phyloP scores from a whole-genome alignment of 345 rosid species.

The Cochlearia excelsa region DNA sequence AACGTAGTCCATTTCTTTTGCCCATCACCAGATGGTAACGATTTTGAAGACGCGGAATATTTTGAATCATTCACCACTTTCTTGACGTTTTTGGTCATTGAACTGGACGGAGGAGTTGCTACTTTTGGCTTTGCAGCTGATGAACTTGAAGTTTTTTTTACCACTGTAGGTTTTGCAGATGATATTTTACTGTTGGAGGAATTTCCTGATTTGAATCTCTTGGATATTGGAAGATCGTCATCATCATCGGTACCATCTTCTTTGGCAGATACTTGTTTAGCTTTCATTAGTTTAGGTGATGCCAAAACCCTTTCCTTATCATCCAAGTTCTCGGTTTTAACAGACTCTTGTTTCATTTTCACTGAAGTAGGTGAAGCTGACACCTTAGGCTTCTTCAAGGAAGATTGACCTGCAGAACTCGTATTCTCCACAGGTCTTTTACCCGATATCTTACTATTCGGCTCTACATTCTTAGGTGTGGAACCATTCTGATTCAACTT shows the following conservation, averaged over 20 bases:
- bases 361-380: conserved; percentile 42
- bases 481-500: conserved; percentile 71
- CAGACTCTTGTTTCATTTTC: conserved; percentile 50
- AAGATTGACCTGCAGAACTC: conserved; percentile 44
- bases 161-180: conserved; percentile 50
- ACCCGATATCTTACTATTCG: conserved; percentile 36
- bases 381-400: conserved; percentile 63
- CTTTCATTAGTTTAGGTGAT: conserved; percentile 27
- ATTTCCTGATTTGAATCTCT: conserved; percentile 51
- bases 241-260: conserved; percentile 57
- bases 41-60: conserved; percentile 65
- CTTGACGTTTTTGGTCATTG: conserved; percentile 48
- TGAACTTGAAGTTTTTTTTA: conserved; percentile 44
- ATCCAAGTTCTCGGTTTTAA: conserved; percentile 41
- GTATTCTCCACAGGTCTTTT: conserved; percentile 79
- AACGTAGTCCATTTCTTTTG: conserved; percentile 97
- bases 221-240: conserved; percentile 70
- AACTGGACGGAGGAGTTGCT: conserved; percentile 54
- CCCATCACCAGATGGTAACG: conserved; percentile 84
- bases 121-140: conserved; percentile 49
- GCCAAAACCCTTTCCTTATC: conserved; percentile 26
- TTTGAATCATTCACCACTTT: conserved; percentile 55
- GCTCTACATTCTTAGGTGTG: conserved; percentile 43
- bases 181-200: conserved; percentile 48
- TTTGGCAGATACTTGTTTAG: conserved; percentile 29